Evolutionary conservation across 164 flowering plant species (phyloP).

Genomic region (grape (Vitis vinifera)): ASM3070453v1 NC_081810.1:4372001-4372500

Average conservation of each 20-base stretch:
- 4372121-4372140: constrained; percentile 16
- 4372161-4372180: background rate
- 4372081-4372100: constrained; percentile 10
- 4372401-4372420: constrained; percentile 9
- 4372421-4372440: constrained; percentile 3
- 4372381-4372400: background rate
- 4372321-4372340: background rate
- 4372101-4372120: constrained; percentile 10
- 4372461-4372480: constrained; percentile 3
- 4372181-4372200: background rate
- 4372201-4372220: background rate
- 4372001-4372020: constrained; percentile 7
- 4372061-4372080: constrained; percentile 10
- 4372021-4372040: background rate
- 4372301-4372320: constrained; percentile 1
- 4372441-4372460: background rate
- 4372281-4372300: background rate
- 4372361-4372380: background rate
- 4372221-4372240: background rate
- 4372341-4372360: background rate
- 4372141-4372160: constrained; percentile 10
- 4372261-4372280: constrained; percentile 1
- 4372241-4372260: background rate
- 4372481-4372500: constrained; percentile 1
- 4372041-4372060: constrained; percentile 10